Base-by-base conservation (phyloP, 306 rosid genomes). In the Cucumis melo region DNA sequence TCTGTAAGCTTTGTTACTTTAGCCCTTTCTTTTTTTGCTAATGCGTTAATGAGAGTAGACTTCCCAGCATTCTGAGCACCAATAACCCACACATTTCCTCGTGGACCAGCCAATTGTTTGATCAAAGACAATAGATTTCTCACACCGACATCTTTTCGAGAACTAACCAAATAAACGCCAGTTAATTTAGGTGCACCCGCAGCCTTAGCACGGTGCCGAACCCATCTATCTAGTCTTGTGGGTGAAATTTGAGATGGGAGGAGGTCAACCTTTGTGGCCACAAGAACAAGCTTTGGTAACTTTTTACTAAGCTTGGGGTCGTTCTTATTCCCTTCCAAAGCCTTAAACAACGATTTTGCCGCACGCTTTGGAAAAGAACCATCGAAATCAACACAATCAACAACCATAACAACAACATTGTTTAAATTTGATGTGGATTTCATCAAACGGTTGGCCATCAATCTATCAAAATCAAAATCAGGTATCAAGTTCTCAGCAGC, bases 1-100 rank as follows among this genome's bases (percentile, higher is more conserved):
- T 93, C 97, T 6, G 98, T 93, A 80, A 93, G 97, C 83, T 91
- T 91, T 1, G 82, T 85, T 78, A 88, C 90, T 77, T 85, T 90
- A 39, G 90, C 96, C 50, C 94, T 88, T 86, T 86, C 88, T 84
- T 90, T 93, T 89, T 91, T 93, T 7, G 96, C 89, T 19, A 88
- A 48, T 10, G 89, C 86, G 77, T 93, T 93, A 82, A 93, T 91
- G 19, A 93, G 83, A 54, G 98, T 93, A 83, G 98, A 93, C 84
- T 93, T 91, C 80, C 98, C 98, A 6, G 98, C 98, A 85, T 93
- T 93, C 77, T 93, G 96, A 81, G 98, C 90, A 24, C 98, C 96
- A 77, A 93, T 87, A 13, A 93, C 97, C 98, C 98, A 93, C 80
- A 93, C 97, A 82, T 88, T 91, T 61, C 97, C 98, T 8, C 98